A percentile compares a stretch with the other conserved stretches of the same genome.
phyloP scores from a whole-genome alignment of 2,329 filamentous ascomycete genomes.

The Cephalotrichum gorgonifer region DNA sequence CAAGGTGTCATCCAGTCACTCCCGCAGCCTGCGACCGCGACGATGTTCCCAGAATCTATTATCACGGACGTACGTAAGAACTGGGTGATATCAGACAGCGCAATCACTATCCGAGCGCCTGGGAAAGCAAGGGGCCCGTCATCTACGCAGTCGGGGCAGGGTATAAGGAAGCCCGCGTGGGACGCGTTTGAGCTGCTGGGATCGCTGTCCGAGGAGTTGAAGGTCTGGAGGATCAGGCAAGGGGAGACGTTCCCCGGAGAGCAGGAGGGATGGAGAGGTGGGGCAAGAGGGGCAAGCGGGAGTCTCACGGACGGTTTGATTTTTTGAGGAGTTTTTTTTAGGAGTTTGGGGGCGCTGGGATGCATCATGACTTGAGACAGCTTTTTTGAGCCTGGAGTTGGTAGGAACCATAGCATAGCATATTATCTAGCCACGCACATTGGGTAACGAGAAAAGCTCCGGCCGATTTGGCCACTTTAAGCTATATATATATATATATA shows the following conservation, averaged over 20 bases:
- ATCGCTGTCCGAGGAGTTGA: background rate
- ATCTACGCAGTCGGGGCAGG: constrained; percentile 1
- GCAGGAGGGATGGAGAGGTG: background rate
- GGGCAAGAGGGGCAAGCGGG: background rate
- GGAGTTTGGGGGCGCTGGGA: background rate
- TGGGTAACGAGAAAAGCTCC: background rate
- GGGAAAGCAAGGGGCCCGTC: background rate
- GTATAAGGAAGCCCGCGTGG: background rate
- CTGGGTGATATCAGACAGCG: constrained; percentile 24
- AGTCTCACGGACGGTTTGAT: background rate
- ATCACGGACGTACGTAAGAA: constrained; percentile 31
- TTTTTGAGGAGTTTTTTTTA: background rate
- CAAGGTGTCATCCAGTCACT: constrained; percentile 1
- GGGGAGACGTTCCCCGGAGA: background rate
- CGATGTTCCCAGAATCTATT: constrained; percentile 31
- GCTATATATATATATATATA: too few relatives aligned
- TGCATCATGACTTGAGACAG: constrained; percentile 1
- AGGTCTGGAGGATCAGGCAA: constrained; percentile 3
- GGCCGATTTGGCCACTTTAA: too few relatives aligned
- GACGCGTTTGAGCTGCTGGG: background rate
- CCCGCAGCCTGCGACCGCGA: constrained; percentile 10
- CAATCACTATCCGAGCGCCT: constrained; percentile 2
- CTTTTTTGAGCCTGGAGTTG: constrained; percentile 1
- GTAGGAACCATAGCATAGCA: background rate
- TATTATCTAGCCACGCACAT: background rate